A percentile compares a stretch with the other conserved stretches of the same genome.
phyloP scores from a whole-genome alignment of 352 stramenopile genomes.

The Pythium myriotylum region DNA sequence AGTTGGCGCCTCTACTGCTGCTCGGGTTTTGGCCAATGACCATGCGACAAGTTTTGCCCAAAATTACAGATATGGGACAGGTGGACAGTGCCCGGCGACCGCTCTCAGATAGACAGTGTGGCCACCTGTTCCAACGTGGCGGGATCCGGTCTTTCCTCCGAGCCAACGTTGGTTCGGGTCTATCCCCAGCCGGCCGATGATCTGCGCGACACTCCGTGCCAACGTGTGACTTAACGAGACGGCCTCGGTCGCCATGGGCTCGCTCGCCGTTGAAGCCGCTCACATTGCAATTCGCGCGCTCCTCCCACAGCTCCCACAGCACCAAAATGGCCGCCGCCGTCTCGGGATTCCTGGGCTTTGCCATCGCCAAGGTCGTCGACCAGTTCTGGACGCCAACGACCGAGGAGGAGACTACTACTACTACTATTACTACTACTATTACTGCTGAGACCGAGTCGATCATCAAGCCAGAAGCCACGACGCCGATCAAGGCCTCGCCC shows the following conservation, averaged over 20 bases:
- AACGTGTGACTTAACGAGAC: conserved; percentile 5
- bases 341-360: conserved; percentile 32
- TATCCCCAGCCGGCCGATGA: background rate
- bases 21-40: conserved; percentile 17
- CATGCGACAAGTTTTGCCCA: conserved; percentile 8
- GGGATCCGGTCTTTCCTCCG: conserved; percentile 7
- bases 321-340: conserved; percentile 26
- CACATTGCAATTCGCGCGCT: conserved; percentile 24
- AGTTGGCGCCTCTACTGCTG: background rate
- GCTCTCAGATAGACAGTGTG: conserved; percentile 21
- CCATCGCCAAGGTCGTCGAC: conserved; percentile 31
- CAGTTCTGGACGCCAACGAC: conserved; percentile 26
- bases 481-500: background rate
- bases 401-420: background rate
- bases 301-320: background rate
- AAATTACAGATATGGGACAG: conserved; percentile 23
- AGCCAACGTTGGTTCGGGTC: background rate
- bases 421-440: background rate
- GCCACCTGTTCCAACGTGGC: conserved; percentile 13
- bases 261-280: background rate
- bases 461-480: background rate
- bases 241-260: background rate
- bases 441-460: conserved; percentile 3
- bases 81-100: background rate
- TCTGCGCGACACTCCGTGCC: conserved; percentile 12